These are phyloP conservation scores for Porpolomopsis calyptriformis DNA, from an alignment of 768 basidiomycete species.

Conservation along the genomic window DNA sequence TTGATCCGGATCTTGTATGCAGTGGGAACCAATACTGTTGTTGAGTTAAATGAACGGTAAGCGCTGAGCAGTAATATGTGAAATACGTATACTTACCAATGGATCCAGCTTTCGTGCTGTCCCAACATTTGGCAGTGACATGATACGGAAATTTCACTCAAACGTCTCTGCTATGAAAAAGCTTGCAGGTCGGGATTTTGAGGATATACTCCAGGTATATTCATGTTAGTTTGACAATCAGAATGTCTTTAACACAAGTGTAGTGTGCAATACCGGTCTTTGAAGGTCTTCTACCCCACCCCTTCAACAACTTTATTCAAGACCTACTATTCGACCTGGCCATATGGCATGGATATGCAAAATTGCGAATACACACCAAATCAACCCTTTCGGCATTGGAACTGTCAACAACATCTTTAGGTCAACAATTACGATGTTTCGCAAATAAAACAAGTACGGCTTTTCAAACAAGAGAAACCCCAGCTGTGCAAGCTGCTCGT, in stretches of 20 bases:
- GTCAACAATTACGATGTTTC: constrained; percentile 20
- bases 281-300: constrained; percentile 20
- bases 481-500: constrained; percentile 14
- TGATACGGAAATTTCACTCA: constrained; percentile 17
- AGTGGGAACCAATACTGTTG: constrained; percentile 4
- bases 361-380: constrained; percentile 28
- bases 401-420: constrained; percentile 14
- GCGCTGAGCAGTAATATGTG: not conserved
- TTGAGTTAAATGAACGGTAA: constrained; percentile 13
- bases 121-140: constrained; percentile 12
- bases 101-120: constrained; percentile 12
- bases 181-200: constrained; percentile 20
- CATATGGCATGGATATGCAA: constrained; percentile 28
- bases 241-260: not conserved
- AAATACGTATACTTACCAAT: not conserved
- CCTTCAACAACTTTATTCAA: constrained; percentile 15
- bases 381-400: constrained; percentile 18
- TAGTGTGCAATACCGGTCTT: constrained; percentile 25
- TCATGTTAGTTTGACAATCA: not conserved
- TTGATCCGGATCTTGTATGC: constrained; percentile 18
- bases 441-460: constrained; percentile 14
- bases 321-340: constrained; percentile 21
- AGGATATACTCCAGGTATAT: constrained; percentile 22
- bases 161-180: constrained; percentile 20
- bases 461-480: constrained; percentile 19